phyloP scores from a whole-genome alignment of 2,329 filamentous ascomycete genomes.

The Blastomyces emzantsi region DNA sequence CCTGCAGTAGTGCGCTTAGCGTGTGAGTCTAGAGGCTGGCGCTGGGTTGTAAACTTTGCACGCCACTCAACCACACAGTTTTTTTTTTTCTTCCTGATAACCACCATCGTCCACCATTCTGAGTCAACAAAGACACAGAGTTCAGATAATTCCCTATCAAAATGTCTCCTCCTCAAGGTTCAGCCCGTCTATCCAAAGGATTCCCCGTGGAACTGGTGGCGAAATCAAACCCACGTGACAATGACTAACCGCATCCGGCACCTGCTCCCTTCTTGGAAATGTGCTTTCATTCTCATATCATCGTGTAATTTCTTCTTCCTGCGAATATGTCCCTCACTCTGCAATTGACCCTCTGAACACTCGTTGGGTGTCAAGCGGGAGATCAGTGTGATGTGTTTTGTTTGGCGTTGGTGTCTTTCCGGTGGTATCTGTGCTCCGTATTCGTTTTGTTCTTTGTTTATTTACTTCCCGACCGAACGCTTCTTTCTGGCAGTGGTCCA shows the following conservation, averaged over 20 bases:
- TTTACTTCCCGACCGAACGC: neutral
- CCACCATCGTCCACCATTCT: neutral
- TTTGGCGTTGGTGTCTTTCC: neutral
- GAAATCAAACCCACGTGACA: neutral
- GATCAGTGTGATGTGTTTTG: neutral
- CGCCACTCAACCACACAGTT: no score
- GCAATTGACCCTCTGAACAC: neutral
- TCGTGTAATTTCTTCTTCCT: conserved; percentile 30
- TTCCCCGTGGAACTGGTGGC: neutral
- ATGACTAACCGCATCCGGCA: neutral
- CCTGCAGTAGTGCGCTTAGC: neutral
- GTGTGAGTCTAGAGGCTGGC: neutral
- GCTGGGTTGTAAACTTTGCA: neutral
- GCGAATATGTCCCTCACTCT: conserved; percentile 17
- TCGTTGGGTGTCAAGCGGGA: neutral
- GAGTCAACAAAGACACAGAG: neutral
- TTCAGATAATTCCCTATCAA: neutral
- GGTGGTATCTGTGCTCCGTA: neutral
- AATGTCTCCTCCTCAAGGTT: neutral
- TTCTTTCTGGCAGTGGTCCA: neutral
- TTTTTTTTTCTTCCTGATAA: neutral
- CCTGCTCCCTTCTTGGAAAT: conserved; percentile 13
- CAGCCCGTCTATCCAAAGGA: neutral
- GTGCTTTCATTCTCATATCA: no score
- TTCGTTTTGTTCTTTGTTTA: neutral